These are phyloP conservation scores for Ceratobasidium sp. DNA, from an alignment of 1,284 basidiomycete genomes.

Conservation along the genomic window DNA sequence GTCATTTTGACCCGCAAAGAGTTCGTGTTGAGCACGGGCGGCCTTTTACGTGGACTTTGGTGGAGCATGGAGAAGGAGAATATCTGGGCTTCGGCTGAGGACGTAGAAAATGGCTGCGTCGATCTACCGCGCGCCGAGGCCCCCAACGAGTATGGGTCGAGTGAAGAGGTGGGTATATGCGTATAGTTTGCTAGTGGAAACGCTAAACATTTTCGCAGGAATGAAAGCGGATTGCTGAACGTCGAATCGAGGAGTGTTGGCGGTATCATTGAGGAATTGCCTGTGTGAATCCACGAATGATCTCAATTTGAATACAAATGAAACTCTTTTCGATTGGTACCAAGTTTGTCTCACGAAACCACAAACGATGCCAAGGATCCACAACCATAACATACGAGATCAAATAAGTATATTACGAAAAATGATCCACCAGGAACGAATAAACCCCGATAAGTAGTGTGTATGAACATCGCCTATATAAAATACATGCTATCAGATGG, in stretches of 20 bases:
- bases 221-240: too few relatives aligned
- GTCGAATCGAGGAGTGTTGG: too few relatives aligned
- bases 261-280: too few relatives aligned
- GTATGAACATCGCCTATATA: constrained; percentile 5
- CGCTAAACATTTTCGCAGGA: too few relatives aligned
- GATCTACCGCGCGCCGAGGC: constrained; percentile 8
- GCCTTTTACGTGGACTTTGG: constrained; percentile 11
- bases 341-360: too few relatives aligned
- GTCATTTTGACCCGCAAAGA: constrained; percentile 63
- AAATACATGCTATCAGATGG: constrained; percentile 8
- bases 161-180: background rate
- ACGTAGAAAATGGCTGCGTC: constrained; percentile 9
- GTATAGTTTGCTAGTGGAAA: background rate
- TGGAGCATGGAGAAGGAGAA: constrained; percentile 5
- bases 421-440: background rate
- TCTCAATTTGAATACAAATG: too few relatives aligned
- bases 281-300: too few relatives aligned
- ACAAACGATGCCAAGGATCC: too few relatives aligned
- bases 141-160: background rate
- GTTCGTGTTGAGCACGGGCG: constrained; percentile 54
- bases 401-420: background rate
- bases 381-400: too few relatives aligned
- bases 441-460: constrained; percentile 4
- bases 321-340: too few relatives aligned
- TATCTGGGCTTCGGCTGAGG: constrained; percentile 7